phyloP scores from a whole-genome alignment of 2,329 filamentous ascomycete genomes.

The Phialocephala sp. region DNA sequence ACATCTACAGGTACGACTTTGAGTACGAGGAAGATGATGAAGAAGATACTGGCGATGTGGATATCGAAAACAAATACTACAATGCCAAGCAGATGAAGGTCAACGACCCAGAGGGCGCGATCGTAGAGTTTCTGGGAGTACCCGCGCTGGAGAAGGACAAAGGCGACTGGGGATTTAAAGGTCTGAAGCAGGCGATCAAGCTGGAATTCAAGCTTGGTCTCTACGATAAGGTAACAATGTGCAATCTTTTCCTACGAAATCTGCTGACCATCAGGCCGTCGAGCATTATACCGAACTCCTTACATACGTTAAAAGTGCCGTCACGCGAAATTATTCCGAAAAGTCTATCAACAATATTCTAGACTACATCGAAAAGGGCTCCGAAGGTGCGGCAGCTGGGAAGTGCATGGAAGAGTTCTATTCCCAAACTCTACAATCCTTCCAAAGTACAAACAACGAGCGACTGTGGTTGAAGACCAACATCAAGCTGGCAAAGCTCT shows the following conservation, averaged over 20 bases:
- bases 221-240: constrained; percentile 72
- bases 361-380: constrained; percentile 94
- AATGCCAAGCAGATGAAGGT: constrained; percentile 97
- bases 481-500: constrained; percentile 91
- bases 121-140: constrained; percentile 90
- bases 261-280: constrained; percentile 65
- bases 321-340: constrained; percentile 97
- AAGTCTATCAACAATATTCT: constrained; percentile 99
- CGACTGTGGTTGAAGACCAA: constrained; percentile 97
- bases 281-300: constrained; percentile 94
- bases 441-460: constrained; percentile 97
- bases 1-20: constrained; percentile 77
- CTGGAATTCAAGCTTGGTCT: constrained; percentile 91
- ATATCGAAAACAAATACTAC: constrained; percentile 99
- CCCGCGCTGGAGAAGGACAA: constrained; percentile 86
- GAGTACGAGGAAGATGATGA: constrained; percentile 94
- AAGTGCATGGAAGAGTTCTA: constrained; percentile 95
- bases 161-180: constrained; percentile 98
- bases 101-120: constrained; percentile 84
- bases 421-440: constrained; percentile 88
- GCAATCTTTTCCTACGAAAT: background rate
- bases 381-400: constrained; percentile 72
- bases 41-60: constrained; percentile 85
- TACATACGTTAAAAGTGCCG: constrained; percentile 95
- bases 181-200: constrained; percentile 97